Conservation (phyloP, 306 rosid species). For the Phaseolus lunatus region DNA sequence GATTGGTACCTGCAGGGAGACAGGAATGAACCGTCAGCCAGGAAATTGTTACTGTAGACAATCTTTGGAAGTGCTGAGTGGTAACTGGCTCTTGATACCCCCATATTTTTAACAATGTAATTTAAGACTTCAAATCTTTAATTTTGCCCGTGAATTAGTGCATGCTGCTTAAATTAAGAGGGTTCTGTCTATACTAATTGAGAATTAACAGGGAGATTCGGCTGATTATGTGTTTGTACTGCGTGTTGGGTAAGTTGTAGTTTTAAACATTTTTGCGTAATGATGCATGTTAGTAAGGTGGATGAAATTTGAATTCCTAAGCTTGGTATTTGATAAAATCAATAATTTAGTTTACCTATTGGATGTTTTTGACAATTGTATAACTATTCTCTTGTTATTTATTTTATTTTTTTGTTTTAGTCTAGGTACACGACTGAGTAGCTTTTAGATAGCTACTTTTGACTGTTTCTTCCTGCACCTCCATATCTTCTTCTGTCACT, state of each 20-base stretch:
- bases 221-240: not conserved
- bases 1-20: conserved; percentile 21
- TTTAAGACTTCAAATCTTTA: conserved; percentile 38
- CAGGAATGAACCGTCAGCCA: conserved; percentile 29
- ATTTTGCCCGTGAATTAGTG: conserved; percentile 41
- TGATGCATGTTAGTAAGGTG: not conserved
- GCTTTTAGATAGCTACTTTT: too few species aligned
- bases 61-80: conserved; percentile 38
- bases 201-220: not conserved
- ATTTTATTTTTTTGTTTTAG: too few species aligned
- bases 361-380: not conserved
- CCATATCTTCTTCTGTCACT: too few species aligned
- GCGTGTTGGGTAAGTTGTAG: not conserved
- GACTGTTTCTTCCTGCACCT: too few species aligned
- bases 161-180: conserved; percentile 21
- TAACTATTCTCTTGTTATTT: too few species aligned
- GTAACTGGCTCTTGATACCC: conserved; percentile 39
- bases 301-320: not conserved
- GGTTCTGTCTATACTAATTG: not conserved
- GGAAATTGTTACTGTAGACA: conserved; percentile 45
- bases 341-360: not conserved
- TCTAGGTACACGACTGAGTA: too few species aligned
- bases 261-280: not conserved
- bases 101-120: conserved; percentile 38
- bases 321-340: not conserved